phyloP scores from a whole-genome alignment of 2,329 filamentous ascomycete species.

The Thelonectria discophora region DNA sequence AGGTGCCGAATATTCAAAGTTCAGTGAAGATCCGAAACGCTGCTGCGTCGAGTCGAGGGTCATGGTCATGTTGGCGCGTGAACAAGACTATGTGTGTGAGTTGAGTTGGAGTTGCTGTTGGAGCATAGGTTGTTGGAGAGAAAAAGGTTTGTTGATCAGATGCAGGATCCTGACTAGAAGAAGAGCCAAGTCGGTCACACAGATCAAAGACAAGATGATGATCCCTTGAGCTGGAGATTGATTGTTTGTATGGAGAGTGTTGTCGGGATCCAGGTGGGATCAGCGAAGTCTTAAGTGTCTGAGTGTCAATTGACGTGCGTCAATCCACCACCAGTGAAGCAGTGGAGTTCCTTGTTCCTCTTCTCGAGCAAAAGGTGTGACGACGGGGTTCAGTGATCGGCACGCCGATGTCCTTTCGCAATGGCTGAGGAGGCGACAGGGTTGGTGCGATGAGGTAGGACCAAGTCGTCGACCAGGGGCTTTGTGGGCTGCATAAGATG shows the following conservation, averaged over 20 bases:
- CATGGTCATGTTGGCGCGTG: slow-evolving; percentile 81
- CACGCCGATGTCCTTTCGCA: slow-evolving; percentile 61
- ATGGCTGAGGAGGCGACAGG: slow-evolving; percentile 57
- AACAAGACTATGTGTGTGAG: slow-evolving; percentile 29
- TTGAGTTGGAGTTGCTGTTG: slow-evolving; percentile 29
- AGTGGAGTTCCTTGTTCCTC: slow-evolving; percentile 49
- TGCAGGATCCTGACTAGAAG: slow-evolving; percentile 57
- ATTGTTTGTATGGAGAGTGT: slow-evolving; percentile 40
- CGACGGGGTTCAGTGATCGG: slow-evolving; percentile 64
- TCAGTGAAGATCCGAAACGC: slow-evolving; percentile 76
- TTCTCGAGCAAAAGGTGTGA: slow-evolving; percentile 54
- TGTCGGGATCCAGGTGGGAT: slow-evolving; percentile 57
- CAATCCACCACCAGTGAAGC: slow-evolving; percentile 51
- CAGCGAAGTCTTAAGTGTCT: slow-evolving; percentile 69
- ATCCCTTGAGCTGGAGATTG: slow-evolving; percentile 43
- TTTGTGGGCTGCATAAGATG: slow-evolving; percentile 48
- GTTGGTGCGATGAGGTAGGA: slow-evolving; percentile 54
- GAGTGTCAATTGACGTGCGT: slow-evolving; percentile 52
- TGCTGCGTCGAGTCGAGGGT: slow-evolving; percentile 90
- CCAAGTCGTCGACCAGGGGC: slow-evolving; percentile 47
- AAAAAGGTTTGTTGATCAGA: slow-evolving; percentile 60
- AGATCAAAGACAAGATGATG: slow-evolving; percentile 53
- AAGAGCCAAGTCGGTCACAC: slow-evolving; percentile 57
- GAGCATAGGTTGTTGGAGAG: slow-evolving; percentile 36
- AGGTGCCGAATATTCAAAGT: slow-evolving; percentile 75